A percentile compares a stretch with the other conserved stretches of the same genome.
Conservation (phyloP, 1,284 basidiomycete species). For the Leccinum pachyderme region DNA sequence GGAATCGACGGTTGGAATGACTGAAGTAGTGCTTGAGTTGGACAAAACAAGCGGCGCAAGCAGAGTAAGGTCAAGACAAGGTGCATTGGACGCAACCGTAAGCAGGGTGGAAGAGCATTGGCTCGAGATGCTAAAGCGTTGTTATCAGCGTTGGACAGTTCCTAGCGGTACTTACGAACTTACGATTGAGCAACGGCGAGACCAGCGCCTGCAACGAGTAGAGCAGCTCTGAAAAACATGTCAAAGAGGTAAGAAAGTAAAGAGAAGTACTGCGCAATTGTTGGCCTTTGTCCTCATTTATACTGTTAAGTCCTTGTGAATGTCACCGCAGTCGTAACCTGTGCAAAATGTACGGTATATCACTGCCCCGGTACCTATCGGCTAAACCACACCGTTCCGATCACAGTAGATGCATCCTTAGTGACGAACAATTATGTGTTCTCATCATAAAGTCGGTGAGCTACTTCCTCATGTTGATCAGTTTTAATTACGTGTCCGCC, state of each 20-base stretch:
- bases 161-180: constrained; percentile 19
- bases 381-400: no score
- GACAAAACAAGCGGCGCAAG: constrained; percentile 44
- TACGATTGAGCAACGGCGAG: constrained; percentile 47
- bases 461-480: constrained; percentile 6
- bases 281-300: not conserved
- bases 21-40: constrained; percentile 39
- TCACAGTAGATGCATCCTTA: no score
- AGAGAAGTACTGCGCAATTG: not conserved
- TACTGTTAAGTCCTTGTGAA: not conserved
- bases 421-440: not conserved
- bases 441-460: constrained; percentile 4
- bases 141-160: constrained; percentile 12
- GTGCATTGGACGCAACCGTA: constrained; percentile 42
- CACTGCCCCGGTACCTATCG: not conserved
- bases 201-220: constrained; percentile 39
- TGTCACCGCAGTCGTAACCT: no score
- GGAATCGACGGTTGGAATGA: constrained; percentile 50
- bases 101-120: constrained; percentile 38
- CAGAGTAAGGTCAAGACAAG: constrained; percentile 52
- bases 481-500: constrained; percentile 9
- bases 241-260: not conserved
- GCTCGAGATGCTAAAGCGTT: constrained; percentile 12
- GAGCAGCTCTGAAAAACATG: constrained; percentile 31
- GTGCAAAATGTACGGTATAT: no score